Evolutionary conservation across 352 stramenopile genomes (phyloP).

Genomic region (Pythium folliculosum): DNA sequence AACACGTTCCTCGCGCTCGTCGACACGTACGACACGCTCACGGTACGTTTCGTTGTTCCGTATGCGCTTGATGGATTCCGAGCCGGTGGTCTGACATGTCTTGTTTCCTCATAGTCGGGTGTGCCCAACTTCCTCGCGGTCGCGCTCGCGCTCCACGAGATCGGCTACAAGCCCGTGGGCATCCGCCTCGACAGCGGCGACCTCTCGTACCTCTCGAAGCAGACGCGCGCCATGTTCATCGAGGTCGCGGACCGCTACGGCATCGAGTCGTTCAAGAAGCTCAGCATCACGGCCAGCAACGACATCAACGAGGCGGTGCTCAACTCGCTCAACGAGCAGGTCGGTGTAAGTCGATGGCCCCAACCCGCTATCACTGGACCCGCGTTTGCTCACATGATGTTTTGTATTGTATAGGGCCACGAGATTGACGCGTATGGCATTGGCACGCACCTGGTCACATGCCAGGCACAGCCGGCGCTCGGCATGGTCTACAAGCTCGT

Average conservation of each 20-base stretch:
- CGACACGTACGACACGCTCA: constrained; percentile 98
- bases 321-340: constrained; percentile 93
- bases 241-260: constrained; percentile 50
- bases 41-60: constrained; percentile 35
- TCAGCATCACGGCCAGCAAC: constrained; percentile 97
- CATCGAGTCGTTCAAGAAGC: constrained; percentile 78
- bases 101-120: constrained; percentile 65
- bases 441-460: constrained; percentile 96
- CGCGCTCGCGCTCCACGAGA: constrained; percentile 92
- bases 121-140: constrained; percentile 98
- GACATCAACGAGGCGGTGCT: constrained; percentile 99
- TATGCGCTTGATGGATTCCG: not conserved
- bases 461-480: constrained; percentile 97
- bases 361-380: not conserved
- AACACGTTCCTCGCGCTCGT: constrained; percentile 96
- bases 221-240: constrained; percentile 73
- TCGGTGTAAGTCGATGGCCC: constrained; percentile 33
- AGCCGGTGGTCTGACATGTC: too few relatives aligned
- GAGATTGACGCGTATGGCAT: constrained; percentile 96
- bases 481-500: constrained; percentile 99
- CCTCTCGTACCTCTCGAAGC: constrained; percentile 94
- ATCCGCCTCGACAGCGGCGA: constrained; percentile 98
- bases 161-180: constrained; percentile 90
- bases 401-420: constrained; percentile 75
- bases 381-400: not conserved